Conservation (phyloP, 2,329 filamentous ascomycete genomes). For the Alternaria incomplexa region DNA sequence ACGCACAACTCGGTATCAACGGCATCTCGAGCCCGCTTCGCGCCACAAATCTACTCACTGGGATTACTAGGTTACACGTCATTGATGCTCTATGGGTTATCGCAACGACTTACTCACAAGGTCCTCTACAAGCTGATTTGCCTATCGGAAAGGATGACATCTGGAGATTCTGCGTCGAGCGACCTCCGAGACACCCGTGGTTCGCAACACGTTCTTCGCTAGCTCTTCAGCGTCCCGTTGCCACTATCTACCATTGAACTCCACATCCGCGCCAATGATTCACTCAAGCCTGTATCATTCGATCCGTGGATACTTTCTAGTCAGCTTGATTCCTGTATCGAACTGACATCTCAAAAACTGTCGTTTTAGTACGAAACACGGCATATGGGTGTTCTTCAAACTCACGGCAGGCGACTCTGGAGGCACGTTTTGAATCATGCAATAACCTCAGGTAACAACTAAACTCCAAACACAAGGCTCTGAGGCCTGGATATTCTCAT, state of each 20-base stretch:
- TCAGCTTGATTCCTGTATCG: not conserved
- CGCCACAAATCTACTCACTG: not conserved
- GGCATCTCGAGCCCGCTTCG: not conserved
- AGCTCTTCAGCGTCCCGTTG: not conserved
- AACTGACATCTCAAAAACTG: not conserved
- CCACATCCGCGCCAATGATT: not conserved
- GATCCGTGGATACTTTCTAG: not conserved
- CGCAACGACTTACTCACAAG: not conserved
- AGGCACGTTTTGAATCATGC: not conserved
- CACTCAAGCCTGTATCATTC: not conserved
- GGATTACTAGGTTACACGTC: not conserved
- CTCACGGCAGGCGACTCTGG: not conserved
- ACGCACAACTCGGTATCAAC: not conserved
- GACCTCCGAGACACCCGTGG: not conserved
- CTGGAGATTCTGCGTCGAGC: not conserved
- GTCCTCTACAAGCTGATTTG: not conserved
- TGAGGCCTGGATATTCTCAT: not conserved
- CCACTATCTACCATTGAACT: not conserved
- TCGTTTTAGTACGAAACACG: not conserved
- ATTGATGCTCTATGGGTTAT: not conserved
- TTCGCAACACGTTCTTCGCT: not conserved
- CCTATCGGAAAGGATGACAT: not conserved
- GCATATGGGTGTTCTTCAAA: not conserved
- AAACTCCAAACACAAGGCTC: not conserved
- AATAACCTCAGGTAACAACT: not conserved